phyloP scores from a whole-genome alignment of 208 protist species.

The Trichomonas tenax region DNA sequence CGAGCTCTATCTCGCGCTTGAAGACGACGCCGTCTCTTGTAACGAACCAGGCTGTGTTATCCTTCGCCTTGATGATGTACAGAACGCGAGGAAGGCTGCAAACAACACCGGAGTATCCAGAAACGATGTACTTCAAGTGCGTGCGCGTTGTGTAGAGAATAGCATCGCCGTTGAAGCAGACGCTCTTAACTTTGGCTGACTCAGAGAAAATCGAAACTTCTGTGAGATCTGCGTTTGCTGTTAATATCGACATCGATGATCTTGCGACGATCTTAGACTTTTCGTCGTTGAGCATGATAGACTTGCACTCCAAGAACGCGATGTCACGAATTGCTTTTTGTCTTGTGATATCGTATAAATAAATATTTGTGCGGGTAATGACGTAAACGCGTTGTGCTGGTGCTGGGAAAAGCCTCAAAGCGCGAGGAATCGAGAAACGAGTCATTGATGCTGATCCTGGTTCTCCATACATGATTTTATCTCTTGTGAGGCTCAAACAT shows the following conservation, averaged over 20 bases:
- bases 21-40: conserved; percentile 66
- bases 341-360: neutral
- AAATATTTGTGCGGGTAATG: neutral
- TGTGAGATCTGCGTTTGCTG: neutral
- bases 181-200: neutral
- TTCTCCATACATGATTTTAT: neutral
- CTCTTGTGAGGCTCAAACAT: neutral
- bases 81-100: neutral
- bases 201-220: neutral
- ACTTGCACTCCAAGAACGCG: neutral
- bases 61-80: conserved; percentile 23
- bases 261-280: neutral
- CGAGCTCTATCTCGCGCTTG: conserved; percentile 64
- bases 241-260: neutral
- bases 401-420: neutral
- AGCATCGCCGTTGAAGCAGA: neutral
- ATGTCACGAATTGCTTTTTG: neutral
- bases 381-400: neutral
- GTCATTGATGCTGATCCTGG: neutral
- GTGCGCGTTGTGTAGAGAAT: neutral
- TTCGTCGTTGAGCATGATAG: neutral
- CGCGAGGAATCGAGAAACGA: neutral
- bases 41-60: conserved; percentile 64
- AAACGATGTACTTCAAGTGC: neutral
- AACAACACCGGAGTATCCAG: neutral